These are phyloP conservation scores for Fusarium guadeloupense DNA, from an alignment of 2,329 filamentous ascomycete species.

Conservation along the genomic window DNA sequence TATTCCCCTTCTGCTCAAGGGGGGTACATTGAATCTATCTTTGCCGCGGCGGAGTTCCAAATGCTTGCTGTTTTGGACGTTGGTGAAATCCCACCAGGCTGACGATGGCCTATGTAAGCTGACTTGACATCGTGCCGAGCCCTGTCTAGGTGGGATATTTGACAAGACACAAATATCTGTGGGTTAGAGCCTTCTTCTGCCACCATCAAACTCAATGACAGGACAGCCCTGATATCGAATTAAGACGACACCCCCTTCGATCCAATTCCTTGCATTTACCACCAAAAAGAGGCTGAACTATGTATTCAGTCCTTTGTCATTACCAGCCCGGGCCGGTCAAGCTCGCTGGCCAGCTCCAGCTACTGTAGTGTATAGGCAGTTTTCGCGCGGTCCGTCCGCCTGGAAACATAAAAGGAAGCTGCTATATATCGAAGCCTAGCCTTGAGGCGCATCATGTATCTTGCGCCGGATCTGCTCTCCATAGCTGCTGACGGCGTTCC, in stretches of 20 bases:
- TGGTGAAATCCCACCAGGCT: no score
- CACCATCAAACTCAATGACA: no score
- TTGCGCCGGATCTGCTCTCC: conserved; percentile 13
- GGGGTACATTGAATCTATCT: no score
- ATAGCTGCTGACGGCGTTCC: conserved; percentile 13
- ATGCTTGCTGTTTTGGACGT: no score
- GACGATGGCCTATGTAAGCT: no score
- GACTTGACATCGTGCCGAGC: no score
- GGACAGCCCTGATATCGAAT: no score
- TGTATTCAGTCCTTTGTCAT: conserved; percentile 10
- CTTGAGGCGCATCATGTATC: conserved; percentile 19
- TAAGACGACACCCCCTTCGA: background rate
- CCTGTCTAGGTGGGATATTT: no score
- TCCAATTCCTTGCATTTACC: conserved; percentile 21
- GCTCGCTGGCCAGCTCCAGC: conserved; percentile 25
- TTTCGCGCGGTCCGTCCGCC: conserved; percentile 33
- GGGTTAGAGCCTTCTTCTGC: no score
- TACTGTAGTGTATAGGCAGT: conserved; percentile 19
- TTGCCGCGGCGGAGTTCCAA: no score
- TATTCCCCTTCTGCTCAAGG: background rate
- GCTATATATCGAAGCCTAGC: conserved; percentile 14
- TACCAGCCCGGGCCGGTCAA: conserved; percentile 39
- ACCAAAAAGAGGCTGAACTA: background rate
- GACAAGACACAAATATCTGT: no score
- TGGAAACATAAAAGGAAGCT: conserved; percentile 29